Percentiles rank a stretch among this genome's conserved stretches.
These are phyloP conservation scores for Prunus yedoensis DNA, from an alignment of 331 rosid genomes.

Conservation along the genomic window DNA sequence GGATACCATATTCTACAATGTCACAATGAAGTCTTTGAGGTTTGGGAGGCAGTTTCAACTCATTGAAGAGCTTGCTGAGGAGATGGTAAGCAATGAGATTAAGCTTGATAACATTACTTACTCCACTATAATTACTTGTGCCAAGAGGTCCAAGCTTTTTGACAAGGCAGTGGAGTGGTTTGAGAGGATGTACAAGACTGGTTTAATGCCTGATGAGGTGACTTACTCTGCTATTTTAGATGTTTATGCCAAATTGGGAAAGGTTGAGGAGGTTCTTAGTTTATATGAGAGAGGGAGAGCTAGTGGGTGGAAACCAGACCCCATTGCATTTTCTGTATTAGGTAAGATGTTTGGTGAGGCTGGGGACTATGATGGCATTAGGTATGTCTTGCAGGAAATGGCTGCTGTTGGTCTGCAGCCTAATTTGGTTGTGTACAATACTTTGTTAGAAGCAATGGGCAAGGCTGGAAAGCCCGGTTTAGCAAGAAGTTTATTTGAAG, in stretches of 20 bases:
- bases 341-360: slow-evolving; percentile 98
- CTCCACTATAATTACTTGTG: slow-evolving; percentile 83
- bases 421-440: slow-evolving; percentile 82
- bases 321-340: slow-evolving; percentile 69
- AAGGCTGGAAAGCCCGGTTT: slow-evolving; percentile 95
- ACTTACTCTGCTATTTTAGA: slow-evolving; percentile 87
- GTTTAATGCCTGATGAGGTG: slow-evolving; percentile 96
- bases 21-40: slow-evolving; percentile 89
- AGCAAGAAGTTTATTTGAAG: slow-evolving; percentile 79
- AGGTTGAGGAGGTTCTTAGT: slow-evolving; percentile 79
- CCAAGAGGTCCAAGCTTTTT: slow-evolving; percentile 62
- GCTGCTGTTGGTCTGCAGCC: slow-evolving; percentile 69
- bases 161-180: slow-evolving; percentile 93
- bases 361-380: slow-evolving; percentile 87
- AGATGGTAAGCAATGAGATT: slow-evolving; percentile 66
- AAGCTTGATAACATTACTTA: slow-evolving; percentile 82
- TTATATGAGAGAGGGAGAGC: slow-evolving; percentile 90
- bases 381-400: slow-evolving; percentile 90
- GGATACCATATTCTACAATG: slow-evolving; percentile 94
- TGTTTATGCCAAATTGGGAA: slow-evolving; percentile 85
- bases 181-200: slow-evolving; percentile 92
- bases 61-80: slow-evolving; percentile 78
- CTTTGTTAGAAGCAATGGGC: slow-evolving; percentile 94
- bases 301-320: slow-evolving; percentile 94
- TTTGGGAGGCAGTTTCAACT: slow-evolving; percentile 84